Conservation (phyloP, 257 asterid species). For the Galeopsis tetrahit region DNA sequence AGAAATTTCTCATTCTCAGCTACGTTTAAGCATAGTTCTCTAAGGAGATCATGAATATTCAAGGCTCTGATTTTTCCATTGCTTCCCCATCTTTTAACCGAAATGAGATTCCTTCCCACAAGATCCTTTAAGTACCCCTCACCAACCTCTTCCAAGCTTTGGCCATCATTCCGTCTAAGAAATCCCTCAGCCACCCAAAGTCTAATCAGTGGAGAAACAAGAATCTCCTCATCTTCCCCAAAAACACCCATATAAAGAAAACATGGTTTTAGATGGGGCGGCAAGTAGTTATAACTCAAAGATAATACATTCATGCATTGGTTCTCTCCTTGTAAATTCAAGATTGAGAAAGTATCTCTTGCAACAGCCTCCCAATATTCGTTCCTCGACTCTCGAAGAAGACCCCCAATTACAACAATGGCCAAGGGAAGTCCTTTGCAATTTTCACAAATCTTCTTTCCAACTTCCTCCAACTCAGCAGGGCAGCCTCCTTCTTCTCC, state of each 20-base stretch:
- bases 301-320: neutral
- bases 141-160: slow-evolving; percentile 6
- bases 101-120: slow-evolving; percentile 6
- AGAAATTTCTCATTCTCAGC: neutral
- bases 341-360: neutral
- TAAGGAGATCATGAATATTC: neutral
- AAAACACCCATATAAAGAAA: slow-evolving; percentile 6
- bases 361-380: slow-evolving; percentile 21
- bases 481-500: slow-evolving; percentile 1
- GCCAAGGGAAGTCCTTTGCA: slow-evolving; percentile 24
- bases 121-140: neutral
- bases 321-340: neutral
- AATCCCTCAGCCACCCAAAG: slow-evolving; percentile 23
- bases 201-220: neutral
- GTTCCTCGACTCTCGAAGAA: neutral
- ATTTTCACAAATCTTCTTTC: neutral
- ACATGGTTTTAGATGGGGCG: slow-evolving; percentile 5
- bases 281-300: slow-evolving; percentile 9
- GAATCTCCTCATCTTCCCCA: neutral
- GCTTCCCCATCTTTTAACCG: neutral
- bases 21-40: slow-evolving; percentile 21
- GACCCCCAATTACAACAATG: slow-evolving; percentile 19
- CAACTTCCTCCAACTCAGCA: neutral
- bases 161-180: neutral
- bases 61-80: neutral